phyloP scores from a whole-genome alignment of 2,329 filamentous ascomycete species.

The Pseudopithomyces chartarum region DNA sequence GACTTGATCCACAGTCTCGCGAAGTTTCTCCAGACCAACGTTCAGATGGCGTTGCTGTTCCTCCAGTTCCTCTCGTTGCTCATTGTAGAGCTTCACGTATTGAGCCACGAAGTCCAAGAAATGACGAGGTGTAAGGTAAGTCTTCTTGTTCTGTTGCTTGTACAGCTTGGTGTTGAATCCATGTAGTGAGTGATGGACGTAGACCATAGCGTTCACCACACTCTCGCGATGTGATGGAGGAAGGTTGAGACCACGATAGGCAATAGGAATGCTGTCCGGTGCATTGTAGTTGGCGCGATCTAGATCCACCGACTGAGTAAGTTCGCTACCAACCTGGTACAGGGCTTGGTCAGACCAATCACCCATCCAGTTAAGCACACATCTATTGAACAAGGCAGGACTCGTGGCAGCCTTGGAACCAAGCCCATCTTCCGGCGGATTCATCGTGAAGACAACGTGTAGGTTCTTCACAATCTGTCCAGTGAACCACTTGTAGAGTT shows the following conservation, averaged over 20 bases:
- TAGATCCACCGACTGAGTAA: conserved; percentile 94
- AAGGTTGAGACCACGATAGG: conserved; percentile 81
- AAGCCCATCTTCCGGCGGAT: conserved; percentile 92
- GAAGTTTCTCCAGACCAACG: conserved; percentile 94
- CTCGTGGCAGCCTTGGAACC: conserved; percentile 97
- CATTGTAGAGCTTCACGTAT: conserved; percentile 95
- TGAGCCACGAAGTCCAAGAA: conserved; percentile 98
- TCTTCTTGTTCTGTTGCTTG: conserved; percentile 90
- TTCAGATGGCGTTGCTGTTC: conserved; percentile 99
- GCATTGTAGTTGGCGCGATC: conserved; percentile 84
- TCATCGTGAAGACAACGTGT: conserved; percentile 99
- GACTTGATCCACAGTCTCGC: conserved; percentile 97
- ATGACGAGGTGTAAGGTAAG: conserved; percentile 93
- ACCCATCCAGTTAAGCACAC: conserved; percentile 99
- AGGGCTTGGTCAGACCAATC: conserved; percentile 99
- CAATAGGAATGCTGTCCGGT: conserved; percentile 90
- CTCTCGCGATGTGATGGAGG: conserved; percentile 90
- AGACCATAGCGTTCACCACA: conserved; percentile 97
- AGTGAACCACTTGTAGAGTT: conserved; percentile 99
- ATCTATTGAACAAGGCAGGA: conserved; percentile 98
- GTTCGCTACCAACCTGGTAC: conserved; percentile 94
- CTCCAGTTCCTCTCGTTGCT: conserved; percentile 97
- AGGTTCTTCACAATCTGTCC: conserved; percentile 99
- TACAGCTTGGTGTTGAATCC: conserved; percentile 85
- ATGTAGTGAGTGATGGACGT: conserved; percentile 94